Evolutionary conservation across 2,329 filamentous ascomycete genomes (phyloP).

Genomic region (Sclerotinia minor): DNA sequence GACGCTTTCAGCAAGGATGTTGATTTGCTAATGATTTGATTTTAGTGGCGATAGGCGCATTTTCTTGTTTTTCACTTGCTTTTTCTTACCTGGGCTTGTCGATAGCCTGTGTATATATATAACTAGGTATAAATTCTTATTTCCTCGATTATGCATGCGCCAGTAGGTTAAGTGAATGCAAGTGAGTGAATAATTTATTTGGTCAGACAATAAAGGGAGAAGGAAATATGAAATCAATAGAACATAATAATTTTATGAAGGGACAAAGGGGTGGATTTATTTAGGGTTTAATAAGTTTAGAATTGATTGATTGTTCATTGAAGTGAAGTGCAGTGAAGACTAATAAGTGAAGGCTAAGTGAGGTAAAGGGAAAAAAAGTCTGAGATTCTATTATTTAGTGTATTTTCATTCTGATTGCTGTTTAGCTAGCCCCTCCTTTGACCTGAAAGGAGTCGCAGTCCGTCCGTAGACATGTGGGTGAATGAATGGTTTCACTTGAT

Average conservation of each 20-base stretch:
- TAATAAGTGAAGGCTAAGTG: too few relatives aligned
- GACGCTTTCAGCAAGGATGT: constrained; percentile 4
- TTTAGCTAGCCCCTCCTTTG: neutral
- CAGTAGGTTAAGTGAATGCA: neutral
- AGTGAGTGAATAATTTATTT: neutral
- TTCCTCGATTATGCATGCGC: neutral
- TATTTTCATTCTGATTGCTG: neutral
- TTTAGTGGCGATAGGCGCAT: neutral
- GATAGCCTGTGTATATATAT: too few relatives aligned
- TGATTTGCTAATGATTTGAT: constrained; percentile 9
- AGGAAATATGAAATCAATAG: neutral
- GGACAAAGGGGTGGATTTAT: neutral
- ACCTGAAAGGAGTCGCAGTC: neutral
- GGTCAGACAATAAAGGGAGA: neutral
- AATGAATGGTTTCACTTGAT: constrained; percentile 10
- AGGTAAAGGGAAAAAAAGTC: neutral
- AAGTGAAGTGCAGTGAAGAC: neutral
- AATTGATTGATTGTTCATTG: neutral
- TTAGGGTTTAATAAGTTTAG: neutral
- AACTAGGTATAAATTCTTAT: neutral
- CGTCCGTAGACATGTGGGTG: neutral
- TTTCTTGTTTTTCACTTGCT: constrained; percentile 12
- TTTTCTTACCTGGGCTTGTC: neutral
- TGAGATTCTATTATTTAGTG: neutral
- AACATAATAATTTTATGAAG: neutral